Evolutionary conservation across 441 rosid species (phyloP), one percentile per base, ranked within the genome.

Genomic region (Omphalea diandra): DNA sequence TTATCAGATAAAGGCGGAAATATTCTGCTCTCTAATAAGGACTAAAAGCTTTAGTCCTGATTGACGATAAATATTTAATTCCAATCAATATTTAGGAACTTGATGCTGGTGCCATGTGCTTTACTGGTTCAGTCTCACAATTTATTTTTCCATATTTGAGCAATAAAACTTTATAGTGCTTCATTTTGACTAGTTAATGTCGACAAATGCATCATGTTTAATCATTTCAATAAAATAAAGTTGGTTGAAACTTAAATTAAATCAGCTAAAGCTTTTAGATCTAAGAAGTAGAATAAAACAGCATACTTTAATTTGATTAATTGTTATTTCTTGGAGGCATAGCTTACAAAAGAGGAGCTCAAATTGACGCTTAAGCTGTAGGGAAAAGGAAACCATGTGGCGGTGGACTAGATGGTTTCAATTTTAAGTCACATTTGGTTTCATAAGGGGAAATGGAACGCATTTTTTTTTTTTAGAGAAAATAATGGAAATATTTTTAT

Each of bases 181-280:
- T 60, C 9, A 57, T 52, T 47, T 79, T 65, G 74, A 75, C 63
- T 14, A 67, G 17, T 52, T 58, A 26, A 56, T 6, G 55, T 69
- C 52, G 83, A 77, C 84, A 82, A 31, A 4, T 67, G 83, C 76
- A 84, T 79, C 80, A 44, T 47, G 65, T 2, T 40, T 72, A 67
- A 68, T 76, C 73, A 81, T 72, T 72, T 58, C 77, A 68, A 58
- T 68, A 70, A 67, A 69, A 57, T 55, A 67, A 70, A 66, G 50
- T 55, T 54, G 2, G 38, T 54, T 63, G 57, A 70, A 68, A 53
- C 43, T 61, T 29, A 53, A 60, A 63, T n/a, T n/a, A n/a, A 63
- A 55, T 74, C 63, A 40, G n/a, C 27, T 10, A 62, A 67, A 43
- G 38, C 44, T 41, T 57, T 65, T 50, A 41, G 65, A 35, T 63